Base-by-base conservation (phyloP, 495 filamentous ascomycete species). In the Cairneyella variabilis region DNA sequence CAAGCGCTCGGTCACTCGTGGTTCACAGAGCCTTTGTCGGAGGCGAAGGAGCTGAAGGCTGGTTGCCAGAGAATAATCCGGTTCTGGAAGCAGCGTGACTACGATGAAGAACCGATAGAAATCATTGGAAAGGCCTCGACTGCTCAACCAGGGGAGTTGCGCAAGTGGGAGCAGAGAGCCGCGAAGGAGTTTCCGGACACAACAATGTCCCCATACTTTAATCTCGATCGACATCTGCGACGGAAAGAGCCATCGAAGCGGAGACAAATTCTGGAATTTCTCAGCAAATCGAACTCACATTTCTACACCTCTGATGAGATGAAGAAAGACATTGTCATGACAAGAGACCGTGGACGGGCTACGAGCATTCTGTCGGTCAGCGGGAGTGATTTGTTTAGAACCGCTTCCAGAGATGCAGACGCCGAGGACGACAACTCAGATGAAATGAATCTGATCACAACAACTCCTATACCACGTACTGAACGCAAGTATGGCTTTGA, bases 1-100 rank as follows among this genome's bases (percentile, higher is more conserved):
- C 59, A 82, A 65, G 83, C 83, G 3, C 61, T 84, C 51, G 22
- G 59, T 14, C 83, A 89, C 67, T 27, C 46, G 11, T 89, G 85
- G 84, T 83, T 88, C 59, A 76, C 66, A 2, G 73, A 77, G 41
- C 56, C 62, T 14, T 41, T 57, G 4, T 11, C 66, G 73, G 54
- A 64, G 59, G 58, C 58, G 10, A 32, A 30, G 5, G 63, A 68
- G n/a, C 71, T 83, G 38, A 68, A 79, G 22, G 67, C 67, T 0
- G 53, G 76, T 0, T 84, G 83, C 43, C 11, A 68, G 26, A 56
- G 68, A 30, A 66, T 75, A 0, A 74, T 76, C 20, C 55, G 59
- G 27, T 66, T 74, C 51, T 86, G 83, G 83, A 64, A 36, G 17
- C 20, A 41, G 40, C 50, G 57, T 10, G 42, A 37, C 12, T 30